Conservation (phyloP, 2,329 filamentous ascomycete genomes). For the Hymenoscyphus fructigenus region DNA sequence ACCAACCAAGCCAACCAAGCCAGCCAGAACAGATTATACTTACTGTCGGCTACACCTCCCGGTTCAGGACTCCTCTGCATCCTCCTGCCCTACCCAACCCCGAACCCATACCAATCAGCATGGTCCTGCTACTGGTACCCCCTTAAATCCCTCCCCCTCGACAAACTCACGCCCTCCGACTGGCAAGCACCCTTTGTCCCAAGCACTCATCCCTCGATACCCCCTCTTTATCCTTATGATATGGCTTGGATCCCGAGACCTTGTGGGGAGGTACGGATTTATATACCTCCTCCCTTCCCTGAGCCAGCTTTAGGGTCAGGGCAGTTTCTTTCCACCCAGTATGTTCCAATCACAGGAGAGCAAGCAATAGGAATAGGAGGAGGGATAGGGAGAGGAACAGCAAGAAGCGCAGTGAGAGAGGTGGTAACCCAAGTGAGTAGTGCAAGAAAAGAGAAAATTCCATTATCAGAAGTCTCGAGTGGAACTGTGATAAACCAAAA, state of each 20-base stretch:
- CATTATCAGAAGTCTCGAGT: neutral
- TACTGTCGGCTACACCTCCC: neutral
- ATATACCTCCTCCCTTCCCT: neutral
- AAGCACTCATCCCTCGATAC: neutral
- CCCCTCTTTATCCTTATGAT: neutral
- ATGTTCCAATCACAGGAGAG: too few species aligned
- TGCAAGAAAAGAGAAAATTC: neutral
- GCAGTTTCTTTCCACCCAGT: too few species aligned
- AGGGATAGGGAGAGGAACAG: neutral
- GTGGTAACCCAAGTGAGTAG: neutral
- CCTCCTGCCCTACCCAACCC: neutral
- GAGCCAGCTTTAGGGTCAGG: too few species aligned
- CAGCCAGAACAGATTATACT: neutral
- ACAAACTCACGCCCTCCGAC: neutral
- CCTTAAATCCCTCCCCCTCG: neutral
- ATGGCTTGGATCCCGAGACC: conserved; percentile 6
- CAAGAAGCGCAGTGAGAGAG: neutral
- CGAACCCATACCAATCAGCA: neutral
- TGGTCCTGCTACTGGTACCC: neutral
- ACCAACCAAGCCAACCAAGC: neutral
- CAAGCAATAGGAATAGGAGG: too few species aligned
- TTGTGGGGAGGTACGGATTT: neutral
- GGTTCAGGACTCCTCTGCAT: conserved; percentile 7
- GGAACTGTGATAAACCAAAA: neutral
- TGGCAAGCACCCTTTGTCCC: neutral